Evolutionary conservation across 2,329 filamentous ascomycete species (phyloP).

Genomic region (Periglandula ipomoeae): DNA sequence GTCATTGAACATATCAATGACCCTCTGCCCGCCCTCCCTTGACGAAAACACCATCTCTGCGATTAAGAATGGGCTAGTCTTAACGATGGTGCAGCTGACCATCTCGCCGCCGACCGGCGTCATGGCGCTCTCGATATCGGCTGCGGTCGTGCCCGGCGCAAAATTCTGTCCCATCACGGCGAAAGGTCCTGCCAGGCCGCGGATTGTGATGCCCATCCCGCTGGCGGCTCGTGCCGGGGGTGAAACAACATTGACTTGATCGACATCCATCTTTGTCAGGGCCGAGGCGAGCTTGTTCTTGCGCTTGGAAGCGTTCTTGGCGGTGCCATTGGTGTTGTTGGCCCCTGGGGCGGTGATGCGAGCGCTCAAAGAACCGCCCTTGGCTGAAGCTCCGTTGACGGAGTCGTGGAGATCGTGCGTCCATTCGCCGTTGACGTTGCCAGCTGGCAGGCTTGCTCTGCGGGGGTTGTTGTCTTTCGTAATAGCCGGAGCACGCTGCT

Average conservation of each 20-base stretch:
- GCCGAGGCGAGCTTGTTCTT: constrained; percentile 35
- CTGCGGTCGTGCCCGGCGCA: constrained; percentile 69
- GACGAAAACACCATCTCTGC: constrained; percentile 69
- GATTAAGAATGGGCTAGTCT: constrained; percentile 61
- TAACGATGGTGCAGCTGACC: constrained; percentile 57
- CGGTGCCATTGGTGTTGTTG: constrained; percentile 7
- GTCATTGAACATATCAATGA: constrained; percentile 69
- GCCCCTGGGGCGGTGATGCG: constrained; percentile 34
- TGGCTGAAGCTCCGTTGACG: constrained; percentile 21
- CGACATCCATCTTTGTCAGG: constrained; percentile 30
- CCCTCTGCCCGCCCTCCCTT: constrained; percentile 62
- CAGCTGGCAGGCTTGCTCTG: constrained; percentile 29
- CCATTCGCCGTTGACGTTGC: constrained; percentile 60
- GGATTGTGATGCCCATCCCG: constrained; percentile 53
- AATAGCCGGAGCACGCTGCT: constrained; percentile 13
- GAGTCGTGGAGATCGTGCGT: constrained; percentile 57
- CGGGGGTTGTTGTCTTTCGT: constrained; percentile 5
- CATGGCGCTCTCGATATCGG: constrained; percentile 77
- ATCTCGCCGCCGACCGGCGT: constrained; percentile 63
- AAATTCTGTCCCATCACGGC: constrained; percentile 73
- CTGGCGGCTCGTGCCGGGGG: constrained; percentile 1
- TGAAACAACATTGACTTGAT: constrained; percentile 28
- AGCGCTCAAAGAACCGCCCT: constrained; percentile 33
- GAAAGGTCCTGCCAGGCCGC: constrained; percentile 64
- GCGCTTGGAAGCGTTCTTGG: constrained; percentile 18